Evolutionary conservation across 2,329 filamentous ascomycete genomes (phyloP).

Genomic region (Aquanectria penicillioides): DNA sequence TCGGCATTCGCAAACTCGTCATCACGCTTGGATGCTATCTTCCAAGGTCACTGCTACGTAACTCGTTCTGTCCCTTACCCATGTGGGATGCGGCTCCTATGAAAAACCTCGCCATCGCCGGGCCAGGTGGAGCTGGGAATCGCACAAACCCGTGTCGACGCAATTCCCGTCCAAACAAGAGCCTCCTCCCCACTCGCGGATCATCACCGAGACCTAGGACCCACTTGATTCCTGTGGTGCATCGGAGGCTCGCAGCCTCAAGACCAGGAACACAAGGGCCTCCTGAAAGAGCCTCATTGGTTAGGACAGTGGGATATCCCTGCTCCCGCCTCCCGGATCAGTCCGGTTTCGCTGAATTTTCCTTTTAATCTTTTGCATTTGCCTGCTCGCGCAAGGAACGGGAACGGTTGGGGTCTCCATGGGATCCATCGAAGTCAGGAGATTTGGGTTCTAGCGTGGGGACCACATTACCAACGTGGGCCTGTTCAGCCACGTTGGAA

Average conservation of each 20-base stretch:
- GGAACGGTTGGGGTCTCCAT: not conserved
- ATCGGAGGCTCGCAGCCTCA: slow-evolving; percentile 5
- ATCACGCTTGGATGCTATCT: too few relatives aligned
- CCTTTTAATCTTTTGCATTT: not conserved
- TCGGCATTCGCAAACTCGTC: slow-evolving; percentile 38
- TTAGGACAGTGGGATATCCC: too few relatives aligned
- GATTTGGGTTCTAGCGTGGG: slow-evolving; percentile 22
- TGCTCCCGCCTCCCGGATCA: slow-evolving; percentile 24
- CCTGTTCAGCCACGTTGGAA: slow-evolving; percentile 19
- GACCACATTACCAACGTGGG: slow-evolving; percentile 25
- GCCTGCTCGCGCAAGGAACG: slow-evolving; percentile 3
- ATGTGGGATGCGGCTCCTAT: slow-evolving; percentile 37
- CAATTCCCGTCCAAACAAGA: slow-evolving; percentile 34
- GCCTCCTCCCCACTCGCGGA: slow-evolving; percentile 26
- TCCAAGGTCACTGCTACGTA: not conserved
- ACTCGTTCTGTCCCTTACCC: slow-evolving; percentile 2
- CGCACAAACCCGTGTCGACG: slow-evolving; percentile 17
- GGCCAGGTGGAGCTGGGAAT: slow-evolving; percentile 36
- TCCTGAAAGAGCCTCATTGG: slow-evolving; percentile 27
- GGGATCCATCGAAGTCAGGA: slow-evolving; percentile 30
- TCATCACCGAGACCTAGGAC: slow-evolving; percentile 15
- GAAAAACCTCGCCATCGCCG: slow-evolving; percentile 22
- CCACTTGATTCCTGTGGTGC: slow-evolving; percentile 13
- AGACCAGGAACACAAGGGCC: not conserved
- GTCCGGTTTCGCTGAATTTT: slow-evolving; percentile 23